These are phyloP conservation scores for Melampsora larici-populina DNA, from an alignment of 1,284 basidiomycete genomes.

Conservation along the genomic window DNA sequence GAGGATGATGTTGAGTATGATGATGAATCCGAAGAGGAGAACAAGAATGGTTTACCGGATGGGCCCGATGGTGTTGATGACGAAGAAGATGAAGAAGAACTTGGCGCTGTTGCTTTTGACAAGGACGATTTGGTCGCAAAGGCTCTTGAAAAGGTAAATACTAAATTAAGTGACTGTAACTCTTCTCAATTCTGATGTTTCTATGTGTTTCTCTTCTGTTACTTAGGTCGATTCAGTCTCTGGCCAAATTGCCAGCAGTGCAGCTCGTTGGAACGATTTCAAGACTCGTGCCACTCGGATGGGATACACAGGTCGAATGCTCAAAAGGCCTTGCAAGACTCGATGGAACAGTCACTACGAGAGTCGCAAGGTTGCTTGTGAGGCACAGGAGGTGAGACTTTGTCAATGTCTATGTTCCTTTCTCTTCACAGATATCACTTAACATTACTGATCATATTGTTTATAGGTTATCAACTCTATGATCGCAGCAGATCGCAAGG, in stretches of 20 bases:
- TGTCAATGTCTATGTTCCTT: no score
- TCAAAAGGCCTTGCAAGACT: no score
- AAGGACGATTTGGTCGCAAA: background rate
- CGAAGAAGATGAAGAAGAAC: background rate
- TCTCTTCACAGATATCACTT: no score
- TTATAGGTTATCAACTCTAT: background rate
- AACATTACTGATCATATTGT: no score
- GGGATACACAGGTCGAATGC: no score
- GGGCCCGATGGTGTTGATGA: background rate
- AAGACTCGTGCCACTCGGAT: no score
- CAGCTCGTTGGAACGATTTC: background rate
- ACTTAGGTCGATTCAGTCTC: background rate
- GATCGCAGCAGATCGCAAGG: background rate
- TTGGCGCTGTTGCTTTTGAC: background rate
- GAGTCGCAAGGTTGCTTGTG: background rate
- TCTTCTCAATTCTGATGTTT: no score
- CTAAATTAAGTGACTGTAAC: no score
- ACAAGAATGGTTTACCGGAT: background rate
- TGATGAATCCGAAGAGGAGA: background rate
- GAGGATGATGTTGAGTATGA: background rate
- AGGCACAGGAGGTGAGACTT: background rate
- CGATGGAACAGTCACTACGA: no score
- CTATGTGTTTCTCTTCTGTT: background rate
- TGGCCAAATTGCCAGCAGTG: background rate
- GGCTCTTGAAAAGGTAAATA: no score